These are phyloP conservation scores for Aethionema arabicum DNA, from an alignment of 345 rosid genomes.

Conservation along the genomic window DNA sequence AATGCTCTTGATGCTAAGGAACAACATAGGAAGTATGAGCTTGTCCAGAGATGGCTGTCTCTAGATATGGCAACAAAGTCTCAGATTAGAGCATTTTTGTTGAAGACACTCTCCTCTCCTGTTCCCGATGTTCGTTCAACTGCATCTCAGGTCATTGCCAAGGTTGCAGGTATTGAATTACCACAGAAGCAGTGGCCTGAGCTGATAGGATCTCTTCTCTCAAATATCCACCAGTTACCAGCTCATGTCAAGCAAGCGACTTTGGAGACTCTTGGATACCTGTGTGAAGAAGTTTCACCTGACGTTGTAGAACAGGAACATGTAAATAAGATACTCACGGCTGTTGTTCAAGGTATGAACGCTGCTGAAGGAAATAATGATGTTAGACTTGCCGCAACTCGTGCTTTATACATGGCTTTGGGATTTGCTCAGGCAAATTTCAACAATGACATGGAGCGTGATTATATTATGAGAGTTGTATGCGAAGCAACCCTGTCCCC, in stretches of 20 bases:
- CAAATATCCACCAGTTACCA: constrained; percentile 64
- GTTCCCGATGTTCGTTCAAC: constrained; percentile 64
- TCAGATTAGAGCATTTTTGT: constrained; percentile 56
- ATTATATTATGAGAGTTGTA: constrained; percentile 65
- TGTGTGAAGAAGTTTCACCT: constrained; percentile 76
- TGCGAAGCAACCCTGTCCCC: constrained; percentile 60
- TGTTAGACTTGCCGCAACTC: constrained; percentile 65
- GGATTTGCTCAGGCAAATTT: constrained; percentile 76
- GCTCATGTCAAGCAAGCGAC: constrained; percentile 72
- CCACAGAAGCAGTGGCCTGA: constrained; percentile 86
- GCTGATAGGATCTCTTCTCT: constrained; percentile 58
- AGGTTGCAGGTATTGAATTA: constrained; percentile 72
- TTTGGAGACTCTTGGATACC: constrained; percentile 72
- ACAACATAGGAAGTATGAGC: constrained; percentile 67
- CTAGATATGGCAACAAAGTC: constrained; percentile 53
- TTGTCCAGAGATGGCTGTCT: constrained; percentile 71
- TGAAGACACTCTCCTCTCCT: constrained; percentile 61
- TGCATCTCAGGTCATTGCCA: constrained; percentile 70
- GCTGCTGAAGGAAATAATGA: constrained; percentile 54
- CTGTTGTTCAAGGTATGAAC: constrained; percentile 70
- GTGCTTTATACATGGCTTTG: constrained; percentile 58
- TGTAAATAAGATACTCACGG: constrained; percentile 71
- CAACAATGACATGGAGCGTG: constrained; percentile 65
- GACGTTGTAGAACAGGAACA: constrained; percentile 74
- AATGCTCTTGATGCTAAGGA: constrained; percentile 79